A percentile compares a stretch with the other conserved stretches of the same genome.
phyloP scores from a whole-genome alignment of 768 basidiomycete species.

The Psilocybe sp. region DNA sequence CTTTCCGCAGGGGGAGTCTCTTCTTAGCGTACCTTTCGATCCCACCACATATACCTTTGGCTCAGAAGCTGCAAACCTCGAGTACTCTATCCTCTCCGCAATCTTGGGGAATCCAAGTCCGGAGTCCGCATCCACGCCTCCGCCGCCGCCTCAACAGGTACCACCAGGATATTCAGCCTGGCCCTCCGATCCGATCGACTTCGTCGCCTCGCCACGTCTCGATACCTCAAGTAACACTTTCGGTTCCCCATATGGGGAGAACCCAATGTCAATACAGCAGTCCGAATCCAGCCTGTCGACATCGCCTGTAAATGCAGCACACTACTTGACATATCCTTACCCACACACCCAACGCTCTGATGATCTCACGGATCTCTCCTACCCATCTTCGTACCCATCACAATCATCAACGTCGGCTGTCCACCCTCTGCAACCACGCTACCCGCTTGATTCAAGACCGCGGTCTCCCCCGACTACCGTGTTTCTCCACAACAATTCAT shows the following conservation, averaged over 20 bases:
- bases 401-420: slow-evolving; percentile 25
- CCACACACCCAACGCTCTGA: slow-evolving; percentile 32
- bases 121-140: slow-evolving; percentile 36
- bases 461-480: slow-evolving; percentile 36
- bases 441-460: slow-evolving; percentile 42
- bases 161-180: slow-evolving; percentile 37
- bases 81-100: slow-evolving; percentile 91
- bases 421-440: slow-evolving; percentile 53
- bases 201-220: slow-evolving; percentile 32
- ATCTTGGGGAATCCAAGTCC: slow-evolving; percentile 82
- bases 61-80: slow-evolving; percentile 88
- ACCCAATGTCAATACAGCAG: slow-evolving; percentile 34
- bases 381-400: slow-evolving; percentile 30
- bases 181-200: slow-evolving; percentile 41
- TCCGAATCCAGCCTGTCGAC: slow-evolving; percentile 29
- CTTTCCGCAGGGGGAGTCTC: slow-evolving; percentile 52
- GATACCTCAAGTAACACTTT: slow-evolving; percentile 21
- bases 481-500: slow-evolving; percentile 28
- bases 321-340: slow-evolving; percentile 49
- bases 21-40: slow-evolving; percentile 63
- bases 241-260: slow-evolving; percentile 32
- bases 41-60: slow-evolving; percentile 62
- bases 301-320: slow-evolving; percentile 33
- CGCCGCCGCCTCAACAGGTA: slow-evolving; percentile 35
- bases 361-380: slow-evolving; percentile 37